Percentiles rank a stretch among this genome's conserved stretches.
These are phyloP conservation scores for Shiraia sp. DNA, from an alignment of 2,329 filamentous ascomycete species.

Conservation along the genomic window DNA sequence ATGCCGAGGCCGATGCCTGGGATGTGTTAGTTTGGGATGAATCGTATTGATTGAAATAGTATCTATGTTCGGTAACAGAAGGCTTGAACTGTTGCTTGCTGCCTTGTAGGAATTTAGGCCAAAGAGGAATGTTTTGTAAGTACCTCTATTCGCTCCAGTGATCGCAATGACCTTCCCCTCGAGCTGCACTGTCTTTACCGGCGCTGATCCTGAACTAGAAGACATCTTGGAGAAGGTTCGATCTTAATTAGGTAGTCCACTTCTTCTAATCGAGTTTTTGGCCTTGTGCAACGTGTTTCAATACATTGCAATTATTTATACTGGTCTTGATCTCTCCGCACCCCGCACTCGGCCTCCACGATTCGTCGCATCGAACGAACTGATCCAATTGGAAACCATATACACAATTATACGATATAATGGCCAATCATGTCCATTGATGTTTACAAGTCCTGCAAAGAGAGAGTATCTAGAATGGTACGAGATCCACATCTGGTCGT, in stretches of 20 bases:
- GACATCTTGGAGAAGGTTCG: constrained; percentile 9
- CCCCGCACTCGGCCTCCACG: constrained; percentile 2
- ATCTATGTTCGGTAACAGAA: too few species aligned
- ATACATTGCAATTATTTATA: too few species aligned
- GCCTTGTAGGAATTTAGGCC: too few species aligned
- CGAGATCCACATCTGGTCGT: constrained; percentile 14
- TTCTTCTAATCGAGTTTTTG: too few species aligned
- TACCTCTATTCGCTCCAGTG: constrained; percentile 36
- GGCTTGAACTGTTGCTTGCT: too few species aligned
- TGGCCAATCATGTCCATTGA: background rate
- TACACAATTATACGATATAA: too few species aligned
- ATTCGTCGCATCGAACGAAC: constrained; percentile 2
- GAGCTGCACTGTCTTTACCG: constrained; percentile 30
- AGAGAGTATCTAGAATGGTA: background rate
- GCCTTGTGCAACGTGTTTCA: too few species aligned
- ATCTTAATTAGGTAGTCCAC: background rate
- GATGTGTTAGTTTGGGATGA: background rate
- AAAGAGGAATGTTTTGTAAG: too few species aligned
- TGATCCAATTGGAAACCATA: too few species aligned
- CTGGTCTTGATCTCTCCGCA: background rate
- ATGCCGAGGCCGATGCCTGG: constrained; percentile 51
- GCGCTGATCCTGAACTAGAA: constrained; percentile 15
- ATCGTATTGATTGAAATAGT: too few species aligned
- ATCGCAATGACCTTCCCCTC: constrained; percentile 34
- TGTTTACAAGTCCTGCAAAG: background rate